Evolutionary conservation across 2,329 filamentous ascomycete species (phyloP), one percentile per base, ranked within the genome.

Genomic region (Cryphonectria parasitica): DNA sequence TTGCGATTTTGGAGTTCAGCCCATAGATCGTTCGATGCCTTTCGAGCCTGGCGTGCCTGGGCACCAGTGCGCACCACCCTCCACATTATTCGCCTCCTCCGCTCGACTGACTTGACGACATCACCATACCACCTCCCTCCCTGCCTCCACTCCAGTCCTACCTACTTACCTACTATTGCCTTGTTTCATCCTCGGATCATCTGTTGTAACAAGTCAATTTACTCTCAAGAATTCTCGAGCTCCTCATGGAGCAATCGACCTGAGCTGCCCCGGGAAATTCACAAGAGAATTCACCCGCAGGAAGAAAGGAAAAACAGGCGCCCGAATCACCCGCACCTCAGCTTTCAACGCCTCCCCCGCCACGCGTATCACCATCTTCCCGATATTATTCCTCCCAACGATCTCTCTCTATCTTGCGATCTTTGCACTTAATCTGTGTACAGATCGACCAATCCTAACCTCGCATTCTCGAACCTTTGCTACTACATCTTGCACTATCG

Each of bases 21-120:
- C 45, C 45, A 49, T 49, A n/a, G 19, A 68, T 70, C 65, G 71
- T 71, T 72, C 71, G 70, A 70, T 72, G 52, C 43, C 49, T 36
- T 67, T 60, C 56, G 58, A 45, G 49, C 43, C 25, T 39, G 36
- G 52, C 56, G 58, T 34, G 49, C 43, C 25, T 39, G 36, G 36
- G 56, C 39, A 6, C 39, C 54, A n/a, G 22, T 39, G 25, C 67
- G 56, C 41, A 66, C 70, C 70, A 69, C 56, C 70, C 70, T 71
- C 70, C 58, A 34, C 66, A 69, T 60, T 58, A 28, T 70, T 56
- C 60, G 56, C 64, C 64, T 67, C 62, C 58, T 52, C 69, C 64
- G 66, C 66, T 71, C 69, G 69, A 69, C 56, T 66, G 69, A 69
- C 67, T 39, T 73, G 71, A 73, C 71, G 67, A 69, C 69, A 71